Conservation (phyloP, 2,329 filamentous ascomycete genomes). For the Bimuria novae-zelandiae region DNA sequence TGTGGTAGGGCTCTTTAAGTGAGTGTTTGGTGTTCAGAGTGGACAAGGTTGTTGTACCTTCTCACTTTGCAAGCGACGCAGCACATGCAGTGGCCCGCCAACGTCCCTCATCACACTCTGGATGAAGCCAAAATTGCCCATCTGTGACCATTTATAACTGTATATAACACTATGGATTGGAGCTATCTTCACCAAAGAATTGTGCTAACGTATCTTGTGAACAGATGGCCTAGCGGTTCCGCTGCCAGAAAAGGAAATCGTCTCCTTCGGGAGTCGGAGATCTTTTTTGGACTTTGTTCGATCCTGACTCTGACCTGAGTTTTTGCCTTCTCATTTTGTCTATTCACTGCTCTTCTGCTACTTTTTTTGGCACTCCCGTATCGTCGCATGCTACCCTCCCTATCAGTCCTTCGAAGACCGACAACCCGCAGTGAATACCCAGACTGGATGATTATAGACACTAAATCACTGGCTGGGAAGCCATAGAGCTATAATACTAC, state of each 20-base stretch:
- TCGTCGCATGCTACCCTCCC: no score
- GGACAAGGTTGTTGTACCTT: not conserved
- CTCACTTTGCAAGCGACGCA: slow-evolving; percentile 1
- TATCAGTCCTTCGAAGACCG: no score
- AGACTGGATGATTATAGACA: no score
- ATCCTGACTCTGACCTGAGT: not conserved
- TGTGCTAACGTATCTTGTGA: not conserved
- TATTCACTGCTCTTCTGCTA: not conserved
- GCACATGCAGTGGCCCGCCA: not conserved
- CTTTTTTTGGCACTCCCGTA: no score
- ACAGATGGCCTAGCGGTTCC: slow-evolving; percentile 5
- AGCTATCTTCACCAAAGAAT: not conserved
- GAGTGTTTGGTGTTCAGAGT: not conserved
- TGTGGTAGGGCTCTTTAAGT: no score
- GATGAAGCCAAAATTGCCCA: not conserved
- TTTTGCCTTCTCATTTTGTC: not conserved
- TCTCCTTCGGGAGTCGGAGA: not conserved
- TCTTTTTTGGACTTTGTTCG: not conserved
- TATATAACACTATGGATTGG: not conserved
- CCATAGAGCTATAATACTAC: no score
- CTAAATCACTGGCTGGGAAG: no score
- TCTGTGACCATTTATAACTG: not conserved
- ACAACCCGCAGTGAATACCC: no score
- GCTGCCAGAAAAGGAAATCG: not conserved
- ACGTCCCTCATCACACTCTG: not conserved